Evolutionary conservation across 441 rosid genomes (phyloP), one percentile per base, ranked within the genome.

Genomic region (Populus hybrid): DNA sequence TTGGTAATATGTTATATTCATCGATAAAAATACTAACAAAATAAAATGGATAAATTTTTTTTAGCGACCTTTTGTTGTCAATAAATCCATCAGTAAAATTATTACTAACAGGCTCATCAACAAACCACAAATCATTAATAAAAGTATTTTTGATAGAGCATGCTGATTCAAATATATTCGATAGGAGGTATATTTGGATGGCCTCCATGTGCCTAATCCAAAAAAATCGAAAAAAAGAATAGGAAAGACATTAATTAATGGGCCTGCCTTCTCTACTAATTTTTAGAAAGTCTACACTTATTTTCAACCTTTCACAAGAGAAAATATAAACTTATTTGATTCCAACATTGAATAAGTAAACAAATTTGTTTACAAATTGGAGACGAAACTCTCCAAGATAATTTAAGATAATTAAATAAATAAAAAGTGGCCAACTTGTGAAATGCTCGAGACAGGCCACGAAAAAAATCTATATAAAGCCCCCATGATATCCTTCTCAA

Each of bases 381-480:
- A 50, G 8, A 35, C 16, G 14, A 32, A 64, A 16, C 34, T 53
- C 72, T 78, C 18, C 21, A 10, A 67, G 67, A 63, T 30, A 38
- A 38, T 38, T 38, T 11, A 71, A 36, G 24, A 3, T 57, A 59
- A 61, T 28, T 26, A 59, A 67, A 63, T 32, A 36, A 26, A 71
- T 38, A 65, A 36, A 69, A 5, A 65, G 16, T 32, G 75, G 16
- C 70, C 36, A 30, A 61, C 36, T 21, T 42, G 72, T 21, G 53
- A 26, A 8, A 11, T 35, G 20, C n/a, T 11, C 6, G 20, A 34
- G 12, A 32, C 9, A 20, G 23, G 1, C 30, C 67, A 1, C 6
- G 10, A 34, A 34, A 77, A 42, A 14, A 53, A n/a, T 70, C 61
- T 85, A 87, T 89, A 88, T 80, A 89, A 78, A 1, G 14, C 77